A percentile compares a stretch with the other conserved stretches of the same genome.
These are phyloP conservation scores for Ananas comosus DNA, from an alignment of 176 grass and related monocot species.

Conservation along the genomic window DNA sequence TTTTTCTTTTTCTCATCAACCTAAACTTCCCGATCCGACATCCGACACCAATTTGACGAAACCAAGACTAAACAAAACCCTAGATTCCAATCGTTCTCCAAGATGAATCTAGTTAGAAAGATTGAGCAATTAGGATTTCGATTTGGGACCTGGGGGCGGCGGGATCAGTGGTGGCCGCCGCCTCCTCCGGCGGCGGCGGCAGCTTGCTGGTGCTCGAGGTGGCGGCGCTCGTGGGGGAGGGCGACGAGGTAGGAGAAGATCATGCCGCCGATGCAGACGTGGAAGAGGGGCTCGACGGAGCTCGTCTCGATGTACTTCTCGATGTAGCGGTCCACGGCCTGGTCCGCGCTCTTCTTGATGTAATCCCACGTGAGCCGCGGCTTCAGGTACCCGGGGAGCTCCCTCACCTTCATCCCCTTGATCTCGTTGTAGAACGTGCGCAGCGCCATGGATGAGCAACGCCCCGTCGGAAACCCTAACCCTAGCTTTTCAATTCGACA, in stretches of 20 bases:
- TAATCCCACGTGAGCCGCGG: constrained; percentile 60
- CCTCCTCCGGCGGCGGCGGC: constrained; percentile 6
- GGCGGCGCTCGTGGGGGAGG: constrained; percentile 62
- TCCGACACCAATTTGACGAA: neutral
- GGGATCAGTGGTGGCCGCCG: constrained; percentile 34
- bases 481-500: neutral
- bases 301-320: constrained; percentile 93
- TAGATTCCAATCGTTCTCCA: neutral
- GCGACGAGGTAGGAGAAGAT: constrained; percentile 63
- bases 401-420: constrained; percentile 63
- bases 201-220: constrained; percentile 59
- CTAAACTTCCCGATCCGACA: neutral
- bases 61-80: neutral
- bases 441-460: constrained; percentile 43
- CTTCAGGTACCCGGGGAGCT: constrained; percentile 54
- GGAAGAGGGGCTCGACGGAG: constrained; percentile 55
- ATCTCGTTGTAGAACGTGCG: constrained; percentile 76
- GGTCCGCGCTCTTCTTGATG: constrained; percentile 60
- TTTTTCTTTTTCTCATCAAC: neutral
- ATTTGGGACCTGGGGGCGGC: constrained; percentile 2
- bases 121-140: neutral
- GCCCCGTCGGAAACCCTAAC: neutral
- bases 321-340: constrained; percentile 85
- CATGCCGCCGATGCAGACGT: constrained; percentile 75
- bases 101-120: neutral